Evolutionary conservation across 805 yeast genomes (phyloP), one percentile per base, ranked within the genome.

Genomic region (Kuraishia piskuri): DNA sequence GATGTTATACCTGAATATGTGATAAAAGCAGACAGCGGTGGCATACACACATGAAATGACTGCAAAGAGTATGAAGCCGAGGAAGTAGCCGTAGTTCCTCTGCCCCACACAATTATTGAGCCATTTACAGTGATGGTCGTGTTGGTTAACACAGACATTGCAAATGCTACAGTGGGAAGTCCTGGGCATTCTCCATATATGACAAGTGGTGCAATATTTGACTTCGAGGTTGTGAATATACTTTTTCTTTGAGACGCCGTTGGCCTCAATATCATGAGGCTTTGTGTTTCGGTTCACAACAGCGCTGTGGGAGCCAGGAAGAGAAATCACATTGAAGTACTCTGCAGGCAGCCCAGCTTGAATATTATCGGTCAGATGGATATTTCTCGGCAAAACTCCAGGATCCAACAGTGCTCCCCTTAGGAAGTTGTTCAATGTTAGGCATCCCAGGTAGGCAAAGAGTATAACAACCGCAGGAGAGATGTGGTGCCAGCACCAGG

Each of bases 31-130:
- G n/a, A 69, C 56, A 1, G 59, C 62, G 1, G 62, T 56, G 8
- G 71, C 50, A 46, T 63, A 64, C 0, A 63, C 45, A 12, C 72
- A 62, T 1, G 70, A 53, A 0, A 76, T 2, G 1, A 66, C 60
- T 0, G 68, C 61, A 50, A 72, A 68, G 0, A 76, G 36, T 44
- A 87, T 61, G 58, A 83, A 86, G 1, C 61, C 59, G 45, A 83
- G 54, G 60, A 86, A 88, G 65, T 75, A 83, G 57, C 79, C 68
- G 64, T 87, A 87, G 61, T 87, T 88, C 53, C 88, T 67, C 56
- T 80, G 79, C 1, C 96, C 96, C 46, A 88, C 76, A 63, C 96
- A 88, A 59, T 83, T 87, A 61, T 86, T 84, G 50, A 88, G 63
- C 80, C 87, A 82, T 37, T 73, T 59, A 62, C 91, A 86, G 64